These are phyloP conservation scores for Lentinula novae-zelandiae DNA, from an alignment of 1,284 basidiomycete genomes.

Conservation along the genomic window DNA sequence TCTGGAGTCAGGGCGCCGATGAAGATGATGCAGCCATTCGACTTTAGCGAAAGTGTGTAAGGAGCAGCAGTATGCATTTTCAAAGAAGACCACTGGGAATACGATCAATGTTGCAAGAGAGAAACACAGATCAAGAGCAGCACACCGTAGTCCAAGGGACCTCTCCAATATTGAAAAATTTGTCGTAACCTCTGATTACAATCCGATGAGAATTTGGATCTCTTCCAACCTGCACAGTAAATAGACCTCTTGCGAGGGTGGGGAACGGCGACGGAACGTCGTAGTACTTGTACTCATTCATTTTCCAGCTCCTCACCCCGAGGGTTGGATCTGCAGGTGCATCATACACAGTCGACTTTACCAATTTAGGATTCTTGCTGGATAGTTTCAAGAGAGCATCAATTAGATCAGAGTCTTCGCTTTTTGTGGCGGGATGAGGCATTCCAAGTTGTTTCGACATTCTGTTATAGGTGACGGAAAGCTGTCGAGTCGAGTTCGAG, in stretches of 20 bases:
- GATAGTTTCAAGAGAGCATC: constrained; percentile 46
- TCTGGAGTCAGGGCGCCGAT: constrained; percentile 80
- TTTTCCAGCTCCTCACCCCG: constrained; percentile 83
- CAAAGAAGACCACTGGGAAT: constrained; percentile 73
- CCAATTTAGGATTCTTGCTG: constrained; percentile 52
- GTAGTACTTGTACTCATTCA: constrained; percentile 94
- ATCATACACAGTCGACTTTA: constrained; percentile 49
- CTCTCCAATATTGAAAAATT: constrained; percentile 98
- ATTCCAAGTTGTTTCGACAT: background rate
- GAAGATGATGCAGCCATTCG: constrained; percentile 98
- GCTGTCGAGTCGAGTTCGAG: background rate
- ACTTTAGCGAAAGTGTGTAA: constrained; percentile 91
- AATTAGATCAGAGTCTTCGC: constrained; percentile 56
- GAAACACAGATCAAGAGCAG: constrained; percentile 12
- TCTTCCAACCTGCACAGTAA: constrained; percentile 44
- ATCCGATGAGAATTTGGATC: constrained; percentile 55
- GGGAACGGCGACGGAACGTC: constrained; percentile 87
- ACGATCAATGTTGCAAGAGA: constrained; percentile 5
- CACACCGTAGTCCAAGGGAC: constrained; percentile 91
- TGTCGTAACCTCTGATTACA: constrained; percentile 93
- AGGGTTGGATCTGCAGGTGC: constrained; percentile 53
- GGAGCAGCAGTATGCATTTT: constrained; percentile 72
- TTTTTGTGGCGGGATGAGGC: constrained; percentile 12
- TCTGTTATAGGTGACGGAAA: background rate
- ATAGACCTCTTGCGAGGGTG: constrained; percentile 85